Conservation (phyloP, 352 stramenopile genomes). For the Phytopythium montanum region DNA sequence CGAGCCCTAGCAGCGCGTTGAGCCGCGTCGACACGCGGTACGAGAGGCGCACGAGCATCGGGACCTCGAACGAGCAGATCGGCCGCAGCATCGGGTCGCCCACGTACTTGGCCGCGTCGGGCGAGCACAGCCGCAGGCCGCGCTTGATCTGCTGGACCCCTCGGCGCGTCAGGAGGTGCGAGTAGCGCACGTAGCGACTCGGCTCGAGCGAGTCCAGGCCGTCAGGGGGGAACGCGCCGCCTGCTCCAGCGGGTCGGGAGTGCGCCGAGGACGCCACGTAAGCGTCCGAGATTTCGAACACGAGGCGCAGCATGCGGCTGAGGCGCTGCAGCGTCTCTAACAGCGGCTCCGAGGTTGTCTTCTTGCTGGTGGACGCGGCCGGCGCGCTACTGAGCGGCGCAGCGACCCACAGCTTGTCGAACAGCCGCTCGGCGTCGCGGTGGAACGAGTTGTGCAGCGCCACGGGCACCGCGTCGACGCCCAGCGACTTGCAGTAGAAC, state of each 20-base stretch:
- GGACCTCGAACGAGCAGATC: constrained; percentile 82
- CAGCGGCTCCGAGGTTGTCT: constrained; percentile 21
- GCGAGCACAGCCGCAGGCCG: constrained; percentile 71
- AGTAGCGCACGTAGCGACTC: constrained; percentile 48
- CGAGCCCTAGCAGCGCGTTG: constrained; percentile 62
- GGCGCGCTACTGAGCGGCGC: constrained; percentile 14
- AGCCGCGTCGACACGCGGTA: constrained; percentile 80
- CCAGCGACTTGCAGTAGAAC: constrained; percentile 78
- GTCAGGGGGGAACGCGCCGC: constrained; percentile 11
- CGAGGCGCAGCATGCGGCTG: constrained; percentile 60
- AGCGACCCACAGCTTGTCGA: constrained; percentile 73
- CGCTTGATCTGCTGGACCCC: constrained; percentile 62
- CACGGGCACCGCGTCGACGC: constrained; percentile 63
- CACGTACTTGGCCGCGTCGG: constrained; percentile 59
- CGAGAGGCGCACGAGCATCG: constrained; percentile 68
- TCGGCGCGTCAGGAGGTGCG: constrained; percentile 55
- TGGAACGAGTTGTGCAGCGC: constrained; percentile 73
- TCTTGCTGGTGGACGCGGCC: constrained; percentile 23
- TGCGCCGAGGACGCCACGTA: constrained; percentile 80
- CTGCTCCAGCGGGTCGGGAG: constrained; percentile 30
- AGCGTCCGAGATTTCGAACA: constrained; percentile 85
- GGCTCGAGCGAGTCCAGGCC: constrained; percentile 57
- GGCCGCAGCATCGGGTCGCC: constrained; percentile 83
- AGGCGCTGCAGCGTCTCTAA: constrained; percentile 64
- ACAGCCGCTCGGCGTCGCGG: constrained; percentile 77